phyloP scores from a whole-genome alignment of 1,139 yeast species.

The Candida neerlandica region DNA sequence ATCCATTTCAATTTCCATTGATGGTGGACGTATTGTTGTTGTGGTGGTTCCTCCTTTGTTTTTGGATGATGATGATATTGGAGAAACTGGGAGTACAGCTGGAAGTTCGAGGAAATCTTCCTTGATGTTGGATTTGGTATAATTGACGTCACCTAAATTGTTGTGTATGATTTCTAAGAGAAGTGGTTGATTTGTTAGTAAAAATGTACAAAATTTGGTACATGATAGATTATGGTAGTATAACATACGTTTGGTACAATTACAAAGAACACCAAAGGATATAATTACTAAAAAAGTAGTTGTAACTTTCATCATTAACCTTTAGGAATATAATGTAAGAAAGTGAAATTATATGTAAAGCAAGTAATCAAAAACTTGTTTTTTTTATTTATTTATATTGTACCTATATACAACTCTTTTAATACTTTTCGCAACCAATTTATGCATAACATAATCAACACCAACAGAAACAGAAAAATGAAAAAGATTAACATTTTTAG shows the following conservation, averaged over 20 bases:
- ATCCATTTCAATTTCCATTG: slow-evolving; percentile 10
- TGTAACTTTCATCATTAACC: neutral
- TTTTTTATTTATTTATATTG: too few species aligned
- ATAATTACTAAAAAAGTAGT: neutral
- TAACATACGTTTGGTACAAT: slow-evolving; percentile 1
- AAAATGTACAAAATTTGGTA: neutral
- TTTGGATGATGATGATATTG: neutral
- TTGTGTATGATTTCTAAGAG: neutral
- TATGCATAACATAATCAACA: neutral
- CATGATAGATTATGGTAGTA: neutral
- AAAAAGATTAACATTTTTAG: neutral
- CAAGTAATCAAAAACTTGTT: neutral
- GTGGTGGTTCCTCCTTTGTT: neutral
- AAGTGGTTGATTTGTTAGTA: neutral
- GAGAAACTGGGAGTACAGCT: neutral
- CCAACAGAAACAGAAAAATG: neutral
- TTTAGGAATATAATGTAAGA: neutral
- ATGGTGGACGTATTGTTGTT: slow-evolving; percentile 1
- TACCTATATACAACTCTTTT: neutral
- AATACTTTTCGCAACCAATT: slow-evolving; percentile 1
- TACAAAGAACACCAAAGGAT: neutral
- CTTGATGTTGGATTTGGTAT: neutral
- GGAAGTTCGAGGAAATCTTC: slow-evolving; percentile 1
- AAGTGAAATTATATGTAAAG: neutral
- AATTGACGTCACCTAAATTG: neutral